A percentile compares a stretch with the other conserved stretches of the same genome.
phyloP scores from a whole-genome alignment of 345 rosid genomes.

The Passiflora organensis region DNA sequence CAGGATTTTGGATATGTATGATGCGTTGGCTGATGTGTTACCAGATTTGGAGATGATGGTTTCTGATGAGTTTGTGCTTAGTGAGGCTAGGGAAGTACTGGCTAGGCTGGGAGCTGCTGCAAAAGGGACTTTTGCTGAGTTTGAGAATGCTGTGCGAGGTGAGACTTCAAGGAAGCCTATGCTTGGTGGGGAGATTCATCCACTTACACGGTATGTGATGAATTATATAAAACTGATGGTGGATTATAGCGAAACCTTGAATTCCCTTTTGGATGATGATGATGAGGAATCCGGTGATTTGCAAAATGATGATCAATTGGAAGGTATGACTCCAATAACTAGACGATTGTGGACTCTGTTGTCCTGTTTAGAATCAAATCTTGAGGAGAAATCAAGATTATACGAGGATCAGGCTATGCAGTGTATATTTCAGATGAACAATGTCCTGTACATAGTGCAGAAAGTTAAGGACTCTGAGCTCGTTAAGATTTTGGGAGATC shows the following conservation, averaged over 20 bases:
- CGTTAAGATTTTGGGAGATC: slow-evolving; percentile 72
- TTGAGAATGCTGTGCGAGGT: slow-evolving; percentile 71
- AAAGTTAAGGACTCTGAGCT: slow-evolving; percentile 90
- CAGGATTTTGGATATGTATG: slow-evolving; percentile 94
- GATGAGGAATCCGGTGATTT: slow-evolving; percentile 42
- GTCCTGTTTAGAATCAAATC: slow-evolving; percentile 63
- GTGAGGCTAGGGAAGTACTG: slow-evolving; percentile 68
- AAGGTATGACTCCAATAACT: slow-evolving; percentile 46
- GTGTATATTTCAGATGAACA: slow-evolving; percentile 79
- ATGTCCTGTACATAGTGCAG: slow-evolving; percentile 80
- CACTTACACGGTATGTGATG: slow-evolving; percentile 90
- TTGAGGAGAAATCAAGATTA: slow-evolving; percentile 76
- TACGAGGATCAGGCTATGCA: slow-evolving; percentile 80
- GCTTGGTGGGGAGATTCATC: slow-evolving; percentile 89
- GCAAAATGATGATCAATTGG: slow-evolving; percentile 34
- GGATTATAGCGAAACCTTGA: slow-evolving; percentile 56
- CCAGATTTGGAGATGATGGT: slow-evolving; percentile 56
- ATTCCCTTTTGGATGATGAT: slow-evolving; percentile 51
- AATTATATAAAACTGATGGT: slow-evolving; percentile 85
- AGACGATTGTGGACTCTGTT: slow-evolving; percentile 56
- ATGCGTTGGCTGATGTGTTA: slow-evolving; percentile 56
- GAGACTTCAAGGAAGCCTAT: slow-evolving; percentile 80
- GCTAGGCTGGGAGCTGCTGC: slow-evolving; percentile 65
- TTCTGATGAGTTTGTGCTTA: slow-evolving; percentile 44
- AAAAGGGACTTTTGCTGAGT: slow-evolving; percentile 79